Conservation (phyloP, 768 basidiomycete species). For the Hericium alpestre region DNA sequence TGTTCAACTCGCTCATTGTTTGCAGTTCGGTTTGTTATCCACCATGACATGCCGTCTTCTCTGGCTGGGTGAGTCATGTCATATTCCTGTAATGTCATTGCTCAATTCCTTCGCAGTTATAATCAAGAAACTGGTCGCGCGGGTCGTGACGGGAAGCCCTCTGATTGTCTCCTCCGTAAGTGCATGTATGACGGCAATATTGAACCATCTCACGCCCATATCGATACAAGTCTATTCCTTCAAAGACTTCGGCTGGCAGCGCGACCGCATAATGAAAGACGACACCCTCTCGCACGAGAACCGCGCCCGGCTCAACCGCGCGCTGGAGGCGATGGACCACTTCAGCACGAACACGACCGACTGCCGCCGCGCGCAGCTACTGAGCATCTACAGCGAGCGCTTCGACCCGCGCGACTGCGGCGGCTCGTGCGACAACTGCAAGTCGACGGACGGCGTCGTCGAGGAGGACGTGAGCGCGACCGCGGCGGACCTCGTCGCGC, state of each 20-base stretch:
- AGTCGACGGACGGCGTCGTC: conserved; percentile 17
- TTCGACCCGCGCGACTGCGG: conserved; percentile 63
- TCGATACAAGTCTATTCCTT: conserved; percentile 49
- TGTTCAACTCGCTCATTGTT: not conserved
- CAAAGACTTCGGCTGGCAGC: conserved; percentile 43
- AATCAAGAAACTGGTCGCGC: conserved; percentile 97
- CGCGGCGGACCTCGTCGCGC: conserved; percentile 42
- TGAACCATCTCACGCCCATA: not conserved
- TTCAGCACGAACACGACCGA: conserved; percentile 75
- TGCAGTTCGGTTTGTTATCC: conserved; percentile 85
- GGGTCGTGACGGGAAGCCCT: conserved; percentile 77
- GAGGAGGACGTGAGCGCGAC: conserved; percentile 50
- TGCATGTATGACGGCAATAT: conserved; percentile 1
- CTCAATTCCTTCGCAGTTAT: conserved; percentile 34
- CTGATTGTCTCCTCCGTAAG: conserved; percentile 84
- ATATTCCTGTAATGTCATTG: no score
- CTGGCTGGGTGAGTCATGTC: conserved; percentile 56
- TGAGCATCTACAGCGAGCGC: conserved; percentile 78
- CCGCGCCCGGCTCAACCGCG: conserved; percentile 55
- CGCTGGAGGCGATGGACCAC: conserved; percentile 57
- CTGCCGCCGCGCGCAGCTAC: conserved; percentile 80
- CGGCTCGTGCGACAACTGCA: conserved; percentile 77
- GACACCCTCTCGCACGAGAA: conserved; percentile 36
- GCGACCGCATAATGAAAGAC: conserved; percentile 48
- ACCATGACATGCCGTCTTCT: conserved; percentile 70